Evolutionary conservation across 2,329 filamentous ascomycete species (phyloP), one percentile per base, ranked within the genome.

Genomic region (Biscogniauxia marginata): DNA sequence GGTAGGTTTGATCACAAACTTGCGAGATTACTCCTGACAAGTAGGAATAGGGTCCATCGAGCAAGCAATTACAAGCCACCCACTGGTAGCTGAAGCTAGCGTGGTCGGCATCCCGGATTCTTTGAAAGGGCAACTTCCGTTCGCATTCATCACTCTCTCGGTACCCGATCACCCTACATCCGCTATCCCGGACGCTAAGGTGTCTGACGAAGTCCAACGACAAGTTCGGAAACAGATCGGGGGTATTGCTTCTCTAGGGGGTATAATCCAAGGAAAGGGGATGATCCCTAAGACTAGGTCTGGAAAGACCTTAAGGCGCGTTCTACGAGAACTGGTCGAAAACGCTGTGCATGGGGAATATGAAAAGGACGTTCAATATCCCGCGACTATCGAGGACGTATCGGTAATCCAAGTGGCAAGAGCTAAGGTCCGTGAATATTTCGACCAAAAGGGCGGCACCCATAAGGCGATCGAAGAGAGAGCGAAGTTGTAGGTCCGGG

Each of bases 231-330:
- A 81, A 30, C 90, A 96, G 67, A 95, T 98, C 53, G 93, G 93
- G 6, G 85, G 90, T 20, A 96, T 98, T 61, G 93, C 93, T 1
- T 84, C 85, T 1, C 80, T 98, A 0, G 91, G 91, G 7, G 93
- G 93, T 2, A 88, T 96, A 67, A 89, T 96, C 52, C 89, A 91
- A 62, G 90, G 90, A 43, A 86, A 85, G 63, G 87, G 87, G 16
- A 93, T 96, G 81, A 96, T 97, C 52, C 93, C 93, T 5, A 93
- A 93, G 77, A 97, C 93, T 16, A 77, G 93, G 23, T 91, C 88
- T n/a, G 93, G 93, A 23, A 98, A 97, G 81, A 96, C 91, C 4
- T 73, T 97, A 57, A 80, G 93, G 3, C 79, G 93, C 21, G 91
- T 96, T 25, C 74, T 97, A 70, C 81, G 90, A 25, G 90, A 96